Conservation (phyloP, 345 rosid species). For the Arabis alpina region DNA sequence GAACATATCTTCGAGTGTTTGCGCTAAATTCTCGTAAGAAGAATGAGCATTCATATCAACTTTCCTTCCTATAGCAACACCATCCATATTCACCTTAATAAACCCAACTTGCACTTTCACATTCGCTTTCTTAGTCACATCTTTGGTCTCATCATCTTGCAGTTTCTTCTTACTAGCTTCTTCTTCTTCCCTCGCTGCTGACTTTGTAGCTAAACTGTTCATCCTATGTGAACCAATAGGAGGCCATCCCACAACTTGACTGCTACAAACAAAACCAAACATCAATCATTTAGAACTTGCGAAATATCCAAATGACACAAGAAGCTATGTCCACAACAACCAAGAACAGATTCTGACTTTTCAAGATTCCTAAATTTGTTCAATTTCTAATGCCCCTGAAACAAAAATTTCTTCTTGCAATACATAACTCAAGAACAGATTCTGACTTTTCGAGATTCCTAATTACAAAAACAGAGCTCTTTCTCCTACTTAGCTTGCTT, state of each 20-base stretch:
- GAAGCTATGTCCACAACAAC: too few relatives aligned
- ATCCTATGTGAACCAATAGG: constrained; percentile 79
- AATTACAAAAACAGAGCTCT: constrained; percentile 12
- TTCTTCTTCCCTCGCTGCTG: constrained; percentile 60
- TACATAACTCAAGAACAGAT: background rate
- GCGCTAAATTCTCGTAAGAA: constrained; percentile 68
- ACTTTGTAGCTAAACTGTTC: constrained; percentile 72
- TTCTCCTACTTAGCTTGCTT: background rate
- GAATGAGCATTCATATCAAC: constrained; percentile 82
- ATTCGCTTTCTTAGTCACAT: constrained; percentile 53
- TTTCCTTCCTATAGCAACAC: constrained; percentile 87
- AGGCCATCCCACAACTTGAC: constrained; percentile 97
- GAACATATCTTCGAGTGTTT: constrained; percentile 81
- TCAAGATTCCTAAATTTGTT: too few relatives aligned
- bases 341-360: constrained; percentile 3
- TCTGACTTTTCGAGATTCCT: constrained; percentile 1
- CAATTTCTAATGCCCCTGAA: too few relatives aligned
- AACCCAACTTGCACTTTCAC: constrained; percentile 67
- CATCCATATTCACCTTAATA: constrained; percentile 92
- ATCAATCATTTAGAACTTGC: constrained; percentile 7
- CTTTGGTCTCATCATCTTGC: constrained; percentile 61
- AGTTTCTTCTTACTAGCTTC: constrained; percentile 32
- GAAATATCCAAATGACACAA: background rate
- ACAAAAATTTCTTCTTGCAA: too few relatives aligned
- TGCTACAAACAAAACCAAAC: constrained; percentile 45